Base-by-base conservation (phyloP, 129 eudicot species). In the Gnaphalium uliginosum region DNA sequence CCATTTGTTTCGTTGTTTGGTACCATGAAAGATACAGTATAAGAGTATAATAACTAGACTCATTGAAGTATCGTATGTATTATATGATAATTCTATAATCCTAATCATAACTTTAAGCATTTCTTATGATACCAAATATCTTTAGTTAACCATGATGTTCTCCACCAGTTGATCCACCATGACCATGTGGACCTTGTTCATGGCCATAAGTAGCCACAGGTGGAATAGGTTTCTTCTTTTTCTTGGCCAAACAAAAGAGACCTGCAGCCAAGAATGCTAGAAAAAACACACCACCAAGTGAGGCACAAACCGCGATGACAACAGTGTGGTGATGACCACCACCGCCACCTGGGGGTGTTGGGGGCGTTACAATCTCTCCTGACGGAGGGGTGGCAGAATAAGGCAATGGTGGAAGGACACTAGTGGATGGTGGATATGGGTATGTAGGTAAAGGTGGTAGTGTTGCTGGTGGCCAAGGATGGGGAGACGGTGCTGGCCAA, bases 231-330 rank as follows among this genome's bases (percentile, higher is more conserved):
- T 79, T 88, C 86, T 83, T 83, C 81, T 81, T 88, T 50, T 69
- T 83, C 90, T 88, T 88, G 30, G 74, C 81, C 72, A 86, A 56
- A 74, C 89, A 88, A 11, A 86, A 83, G 39, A 88, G 83, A 0
- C 90, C 86, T n/a, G 69, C 68, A 0, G 88, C 93, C 0, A 88
- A 82, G 63, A 88, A 88, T 59, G 90, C 90, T 0, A 88, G 85
- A 74, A 88, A 86, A 71, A 86, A 83, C 3, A 54, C 75, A 1
- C 93, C 90, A 19, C 93, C 93, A 0, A 88, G 68, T 2, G 93
- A 74, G 0, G 85, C 88, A 53, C 86, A 83, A 32, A 88, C 88
- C 9, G 84, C 86, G 3, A 88, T 83, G 39, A 79, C 39, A 13
- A 86, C 83, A 0, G 75, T 85, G 80, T 85, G 54, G 80, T 85